These are phyloP conservation scores for Xeromyces bisporus DNA, from an alignment of 495 filamentous ascomycete species.

Conservation along the genomic window DNA sequence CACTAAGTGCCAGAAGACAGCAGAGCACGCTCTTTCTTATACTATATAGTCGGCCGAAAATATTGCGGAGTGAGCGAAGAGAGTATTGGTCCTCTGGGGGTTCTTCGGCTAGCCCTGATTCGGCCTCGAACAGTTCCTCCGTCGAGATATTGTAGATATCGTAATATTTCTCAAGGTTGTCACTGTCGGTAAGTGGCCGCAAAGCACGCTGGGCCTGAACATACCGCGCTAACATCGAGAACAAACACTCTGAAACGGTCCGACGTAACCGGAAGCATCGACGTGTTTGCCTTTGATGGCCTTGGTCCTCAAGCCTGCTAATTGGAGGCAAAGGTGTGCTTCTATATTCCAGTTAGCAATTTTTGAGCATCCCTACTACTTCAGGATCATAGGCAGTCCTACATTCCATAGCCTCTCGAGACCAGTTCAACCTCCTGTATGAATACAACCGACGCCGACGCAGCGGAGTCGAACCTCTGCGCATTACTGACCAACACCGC, in stretches of 20 bases:
- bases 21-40: conserved; percentile 72
- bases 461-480: conserved; percentile 70
- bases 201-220: conserved; percentile 47
- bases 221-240: conserved; percentile 50
- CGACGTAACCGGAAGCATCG: conserved; percentile 66
- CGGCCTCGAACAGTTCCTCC: conserved; percentile 54
- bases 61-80: conserved; percentile 58
- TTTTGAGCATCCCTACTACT: neutral
- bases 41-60: conserved; percentile 62
- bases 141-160: conserved; percentile 83
- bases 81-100: conserved; percentile 62
- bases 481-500: conserved; percentile 53
- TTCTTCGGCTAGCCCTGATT: conserved; percentile 38
- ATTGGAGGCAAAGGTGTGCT: conserved; percentile 75
- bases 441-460: conserved; percentile 61
- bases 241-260: conserved; percentile 49
- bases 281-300: conserved; percentile 56
- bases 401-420: conserved; percentile 85
- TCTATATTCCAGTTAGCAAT: conserved; percentile 35
- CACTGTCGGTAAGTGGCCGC: conserved; percentile 53
- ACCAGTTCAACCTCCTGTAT: conserved; percentile 96
- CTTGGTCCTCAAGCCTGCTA: conserved; percentile 60
- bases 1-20: conserved; percentile 69
- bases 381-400: conserved; percentile 11
- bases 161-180: conserved; percentile 74